Evolutionary conservation across 192 early-diverging fungal species (phyloP), one percentile per base, ranked within the genome.

Genomic region (Entomortierella parvispora): DNA sequence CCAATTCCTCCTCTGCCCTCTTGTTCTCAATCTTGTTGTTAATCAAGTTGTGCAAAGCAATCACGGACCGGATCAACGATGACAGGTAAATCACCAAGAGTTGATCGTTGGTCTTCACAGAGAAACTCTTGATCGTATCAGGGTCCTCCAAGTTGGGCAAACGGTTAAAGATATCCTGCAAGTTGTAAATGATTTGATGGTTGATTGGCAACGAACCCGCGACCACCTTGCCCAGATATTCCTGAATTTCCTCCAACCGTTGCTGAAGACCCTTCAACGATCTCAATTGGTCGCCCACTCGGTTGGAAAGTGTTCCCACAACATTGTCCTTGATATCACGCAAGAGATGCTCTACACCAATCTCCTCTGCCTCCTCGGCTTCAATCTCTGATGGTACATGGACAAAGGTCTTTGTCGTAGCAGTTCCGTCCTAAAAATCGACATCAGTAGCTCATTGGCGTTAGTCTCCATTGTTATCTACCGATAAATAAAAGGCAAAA

Each of bases 321-420:
- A 94, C 88, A 57, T 91, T 97, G 81, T 99, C 98, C 81, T 98
- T 99, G 78, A 99, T 97, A 74, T 99, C 98, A 62, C 98, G 90
- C 57, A 99, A 85, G 72, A 99, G 83, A 65, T 99, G 98, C 77
- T 99, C 98, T 1, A 99, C 98, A 34, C 98, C 98, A 80, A 99
- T 99, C 77, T 99, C 98, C 85, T 99, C 98, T n/a, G 97, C 94
- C 82, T 99, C 98, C 79, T 99, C 98, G 5, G 98, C 98, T 42
- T 96, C 97, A 64, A 99, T 97, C 52, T 92, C 88, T 14, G 95
- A 96, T 2, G 93, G 94, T 23, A 98, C 92, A 77, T 99, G 96
- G 75, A 94, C 90, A 84, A 99, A 99, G 5, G 98, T 98, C 78
- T 94, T 93, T 37, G 96, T 97, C 6, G 96, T 95, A 4, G 95